These are phyloP conservation scores for Beverwykella pulmonaria DNA, from an alignment of 495 filamentous ascomycete species.

Conservation along the genomic window DNA sequence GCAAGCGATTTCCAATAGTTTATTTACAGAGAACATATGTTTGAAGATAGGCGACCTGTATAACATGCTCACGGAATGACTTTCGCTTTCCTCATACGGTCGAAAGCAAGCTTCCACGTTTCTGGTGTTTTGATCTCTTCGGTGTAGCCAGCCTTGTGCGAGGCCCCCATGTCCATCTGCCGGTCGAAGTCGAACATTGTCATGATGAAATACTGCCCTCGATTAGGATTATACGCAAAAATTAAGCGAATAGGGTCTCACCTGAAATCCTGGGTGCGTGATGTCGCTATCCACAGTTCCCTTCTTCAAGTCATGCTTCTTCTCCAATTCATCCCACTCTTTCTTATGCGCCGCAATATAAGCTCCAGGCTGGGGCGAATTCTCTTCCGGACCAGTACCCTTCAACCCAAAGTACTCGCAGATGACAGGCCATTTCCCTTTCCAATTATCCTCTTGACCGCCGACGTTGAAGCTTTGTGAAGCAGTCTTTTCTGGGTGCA, in stretches of 20 bases:
- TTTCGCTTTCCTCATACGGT: constrained; percentile 45
- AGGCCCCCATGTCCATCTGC: constrained; percentile 46
- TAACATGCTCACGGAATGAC: constrained; percentile 41
- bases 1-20: background rate
- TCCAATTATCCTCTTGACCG: constrained; percentile 38
- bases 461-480: constrained; percentile 42
- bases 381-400: constrained; percentile 38
- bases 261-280: constrained; percentile 31
- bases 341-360: constrained; percentile 44
- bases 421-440: constrained; percentile 43
- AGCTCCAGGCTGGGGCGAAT: constrained; percentile 42
- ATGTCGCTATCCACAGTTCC: constrained; percentile 45
- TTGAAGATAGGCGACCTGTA: background rate
- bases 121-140: constrained; percentile 43
- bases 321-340: constrained; percentile 45
- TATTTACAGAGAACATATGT: background rate
- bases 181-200: constrained; percentile 48
- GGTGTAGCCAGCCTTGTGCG: constrained; percentile 38
- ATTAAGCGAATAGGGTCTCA: background rate
- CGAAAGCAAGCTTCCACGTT: constrained; percentile 47
- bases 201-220: constrained; percentile 48
- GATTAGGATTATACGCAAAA: constrained; percentile 23
- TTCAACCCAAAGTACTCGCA: constrained; percentile 44
- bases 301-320: constrained; percentile 44
- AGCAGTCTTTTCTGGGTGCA: constrained; percentile 38